phyloP scores from a whole-genome alignment of 495 filamentous ascomycete genomes.

The Zalerion maritima region DNA sequence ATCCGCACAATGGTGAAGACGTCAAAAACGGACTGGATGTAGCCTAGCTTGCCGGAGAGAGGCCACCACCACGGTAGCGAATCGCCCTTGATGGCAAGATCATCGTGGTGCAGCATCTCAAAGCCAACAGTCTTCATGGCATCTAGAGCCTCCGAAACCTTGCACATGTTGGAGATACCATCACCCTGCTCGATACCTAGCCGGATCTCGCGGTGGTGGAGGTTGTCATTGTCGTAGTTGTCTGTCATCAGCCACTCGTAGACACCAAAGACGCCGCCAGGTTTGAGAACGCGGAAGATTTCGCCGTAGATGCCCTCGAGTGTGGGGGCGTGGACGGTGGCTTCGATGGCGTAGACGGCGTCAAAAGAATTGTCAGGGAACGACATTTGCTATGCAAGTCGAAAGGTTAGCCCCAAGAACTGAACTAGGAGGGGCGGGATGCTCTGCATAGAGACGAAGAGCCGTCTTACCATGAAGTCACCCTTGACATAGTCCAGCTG shows the following conservation, averaged over 20 bases:
- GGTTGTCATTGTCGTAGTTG: constrained; percentile 77
- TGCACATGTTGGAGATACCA: constrained; percentile 96
- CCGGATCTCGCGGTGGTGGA: constrained; percentile 78
- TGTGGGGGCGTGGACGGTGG: constrained; percentile 87
- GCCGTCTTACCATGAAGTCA: constrained; percentile 72
- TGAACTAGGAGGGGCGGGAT: neutral
- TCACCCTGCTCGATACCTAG: constrained; percentile 93
- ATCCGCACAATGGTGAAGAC: constrained; percentile 76
- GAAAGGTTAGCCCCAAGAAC: constrained; percentile 1
- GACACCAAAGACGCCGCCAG: constrained; percentile 89
- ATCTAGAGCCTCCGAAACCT: constrained; percentile 61
- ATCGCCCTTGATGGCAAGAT: constrained; percentile 73
- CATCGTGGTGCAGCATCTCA: constrained; percentile 71
- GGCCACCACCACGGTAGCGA: constrained; percentile 90
- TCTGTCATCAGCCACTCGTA: constrained; percentile 99
- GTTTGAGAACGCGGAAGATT: constrained; percentile 92
- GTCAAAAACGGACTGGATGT: constrained; percentile 68
- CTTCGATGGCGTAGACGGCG: constrained; percentile 95
- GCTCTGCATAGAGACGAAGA: neutral
- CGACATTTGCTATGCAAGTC: constrained; percentile 71
- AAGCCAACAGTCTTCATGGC: constrained; percentile 89
- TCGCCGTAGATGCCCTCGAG: constrained; percentile 91
- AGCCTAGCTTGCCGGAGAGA: constrained; percentile 60
- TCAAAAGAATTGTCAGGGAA: constrained; percentile 89
- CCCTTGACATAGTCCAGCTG: constrained; percentile 88